A percentile compares a stretch with the other conserved stretches of the same genome.
Conservation (phyloP, 2,329 filamentous ascomycete genomes). For the Aspergillus sergii region DNA sequence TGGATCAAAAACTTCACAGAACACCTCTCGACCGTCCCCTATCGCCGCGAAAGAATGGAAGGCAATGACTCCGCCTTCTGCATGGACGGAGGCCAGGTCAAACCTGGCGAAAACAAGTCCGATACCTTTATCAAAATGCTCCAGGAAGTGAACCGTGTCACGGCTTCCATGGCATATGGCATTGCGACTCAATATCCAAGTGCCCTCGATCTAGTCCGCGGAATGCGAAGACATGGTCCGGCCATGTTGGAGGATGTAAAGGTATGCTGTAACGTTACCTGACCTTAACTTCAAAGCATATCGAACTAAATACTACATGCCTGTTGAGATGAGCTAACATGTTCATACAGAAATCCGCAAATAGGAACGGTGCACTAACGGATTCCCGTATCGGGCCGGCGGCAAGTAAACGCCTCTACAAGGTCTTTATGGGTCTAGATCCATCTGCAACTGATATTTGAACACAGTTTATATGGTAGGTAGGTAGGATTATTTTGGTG, state of each 20-base stretch:
- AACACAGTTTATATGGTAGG: slow-evolving; percentile 4
- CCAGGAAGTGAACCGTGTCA: slow-evolving; percentile 72
- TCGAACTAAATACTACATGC: not conserved
- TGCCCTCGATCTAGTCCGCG: slow-evolving; percentile 61
- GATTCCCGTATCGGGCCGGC: slow-evolving; percentile 52
- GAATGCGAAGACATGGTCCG: slow-evolving; percentile 62
- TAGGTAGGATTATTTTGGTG: not conserved
- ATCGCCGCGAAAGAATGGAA: slow-evolving; percentile 56
- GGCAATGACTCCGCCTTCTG: slow-evolving; percentile 64
- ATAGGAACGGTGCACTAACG: slow-evolving; percentile 49
- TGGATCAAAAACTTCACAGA: slow-evolving; percentile 77
- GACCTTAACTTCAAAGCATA: not conserved
- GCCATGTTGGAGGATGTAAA: slow-evolving; percentile 63
- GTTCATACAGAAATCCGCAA: slow-evolving; percentile 47
- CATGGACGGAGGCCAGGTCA: slow-evolving; percentile 77
- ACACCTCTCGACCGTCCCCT: slow-evolving; percentile 75
- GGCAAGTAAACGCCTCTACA: slow-evolving; percentile 50
- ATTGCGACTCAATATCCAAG: slow-evolving; percentile 64
- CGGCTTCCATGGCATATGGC: slow-evolving; percentile 71
- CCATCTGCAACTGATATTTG: slow-evolving; percentile 47
- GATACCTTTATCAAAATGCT: slow-evolving; percentile 77
- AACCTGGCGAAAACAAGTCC: slow-evolving; percentile 63
- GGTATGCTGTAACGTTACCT: slow-evolving; percentile 27
- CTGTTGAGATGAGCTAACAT: not conserved
- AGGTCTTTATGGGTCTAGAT: slow-evolving; percentile 52